Evolutionary conservation across 2,329 filamentous ascomycete genomes (phyloP), one percentile per base, ranked within the genome.

Genomic region (Corinectria fuckeliana): DNA sequence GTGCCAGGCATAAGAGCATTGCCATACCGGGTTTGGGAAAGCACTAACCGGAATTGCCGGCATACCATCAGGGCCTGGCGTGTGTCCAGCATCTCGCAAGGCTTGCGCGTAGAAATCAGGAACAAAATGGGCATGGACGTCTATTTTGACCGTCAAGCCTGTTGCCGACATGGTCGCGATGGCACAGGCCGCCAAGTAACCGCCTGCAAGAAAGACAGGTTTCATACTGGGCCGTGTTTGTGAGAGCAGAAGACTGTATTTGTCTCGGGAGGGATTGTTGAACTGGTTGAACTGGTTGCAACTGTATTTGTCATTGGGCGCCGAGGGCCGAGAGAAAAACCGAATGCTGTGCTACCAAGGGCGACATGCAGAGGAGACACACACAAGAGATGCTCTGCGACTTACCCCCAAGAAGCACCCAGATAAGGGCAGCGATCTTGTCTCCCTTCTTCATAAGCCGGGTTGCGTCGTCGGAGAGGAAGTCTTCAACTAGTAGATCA

Each of bases 401-500:
- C 74, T 72, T 71, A 84, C 83, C 82, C 77, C 83, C 83, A 3
- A 80, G 68, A 30, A 85, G 74, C 13, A 85, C 79, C 65, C 71
- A 85, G 52, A 66, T 61, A 68, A 88, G 86, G 0, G 85, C 86
- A 2, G 70, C 64, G 26, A 80, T 83, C 76, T 84, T 85, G 52
- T 82, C 78, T 63, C 78, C 83, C 67, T 77, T 81, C 3, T 74
- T 81, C 78, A 88, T 74, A 2, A 77, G 71, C n/a, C 73, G 71
- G 49, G 78, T 74, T 0, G 81, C 81, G 68, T 86, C 83, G 51
- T 86, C 83, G 0, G 85, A 88, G 16, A 89, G 76, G 10, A 89
- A 89, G 69, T 89, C 87, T 66, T 88, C 86, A 4, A 85, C 85
- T 32, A 89, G 74, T 26, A 89, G 74, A 69, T 89, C 86, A 2